Evolutionary conservation across 2,329 filamentous ascomycete genomes (phyloP), one percentile per base, ranked within the genome.

Genomic region (Cercospora zeae-maydis): DNA sequence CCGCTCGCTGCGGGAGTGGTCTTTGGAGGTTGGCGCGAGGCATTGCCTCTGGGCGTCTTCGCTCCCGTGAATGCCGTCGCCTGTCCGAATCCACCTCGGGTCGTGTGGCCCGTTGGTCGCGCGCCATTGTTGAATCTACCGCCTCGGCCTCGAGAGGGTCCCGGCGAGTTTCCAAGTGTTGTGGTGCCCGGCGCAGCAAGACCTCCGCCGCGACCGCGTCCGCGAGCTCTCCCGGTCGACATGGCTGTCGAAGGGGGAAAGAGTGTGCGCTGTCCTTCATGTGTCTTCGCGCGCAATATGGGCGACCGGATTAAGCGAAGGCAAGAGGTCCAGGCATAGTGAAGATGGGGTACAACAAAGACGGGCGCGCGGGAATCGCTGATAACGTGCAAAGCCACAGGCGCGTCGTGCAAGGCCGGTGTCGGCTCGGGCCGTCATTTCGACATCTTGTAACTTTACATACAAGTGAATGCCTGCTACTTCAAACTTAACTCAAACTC

Each of bases 171-270:
- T 59, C 57, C 57, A 19, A 59, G 45, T 14, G 36, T 21, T 47
- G 59, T 56, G 45, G 36, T 59, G 16, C 51, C 60, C 13, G 60
- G 58, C 30, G 60, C 58, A 36, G 61, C 54, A 30, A 64, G 56
- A 31, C 51, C 54, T 55, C 45, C 53, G 36, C 67, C 66, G 58
- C 66, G 63, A 65, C 62, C 66, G 57, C 67, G 64, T 62, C 63
- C 67, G 53, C 62, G 60, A 34, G 57, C 30, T 31, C 54, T 63
- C 63, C 62, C 63, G 49, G 62, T 63, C 67, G 66, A 67, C 66
- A 67, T 69, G 62, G 63, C 61, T 64, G 67, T 59, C 66, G 59
- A 42, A n/a, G 58, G 52, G 34, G 65, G 57, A 59, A 65, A 45
- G 42, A 19, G 19, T 16, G 45, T 52, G 34, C 31, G 37, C 39